Percentiles rank a stretch among this genome's conserved stretches.
Evolutionary conservation across 169 alveolate species (phyloP).

Genomic region (Plasmodium inui): DNA sequence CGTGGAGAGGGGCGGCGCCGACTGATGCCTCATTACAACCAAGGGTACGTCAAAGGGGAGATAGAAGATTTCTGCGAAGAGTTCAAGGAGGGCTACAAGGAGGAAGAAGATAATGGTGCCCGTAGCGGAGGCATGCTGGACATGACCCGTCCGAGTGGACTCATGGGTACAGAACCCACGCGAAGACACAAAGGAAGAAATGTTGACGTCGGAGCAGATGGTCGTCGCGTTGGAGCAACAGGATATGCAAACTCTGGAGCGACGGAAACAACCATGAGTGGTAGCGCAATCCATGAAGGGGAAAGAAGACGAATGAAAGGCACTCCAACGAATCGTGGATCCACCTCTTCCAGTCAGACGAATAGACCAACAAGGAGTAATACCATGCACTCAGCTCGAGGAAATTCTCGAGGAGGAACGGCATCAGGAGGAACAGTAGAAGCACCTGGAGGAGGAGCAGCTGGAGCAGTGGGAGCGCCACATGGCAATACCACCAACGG

Average conservation of each 20-base stretch:
- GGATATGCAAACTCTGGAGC: not conserved
- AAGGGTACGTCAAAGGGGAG: not conserved
- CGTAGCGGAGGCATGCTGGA: not conserved
- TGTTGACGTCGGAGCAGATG: not conserved
- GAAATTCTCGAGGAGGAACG: not conserved
- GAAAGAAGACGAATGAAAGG: not conserved
- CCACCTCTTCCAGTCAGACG: not conserved
- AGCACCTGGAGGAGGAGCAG: not conserved
- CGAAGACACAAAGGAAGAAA: not conserved
- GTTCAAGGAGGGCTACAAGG: not conserved
- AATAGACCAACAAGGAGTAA: not conserved
- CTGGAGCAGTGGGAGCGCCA: no score
- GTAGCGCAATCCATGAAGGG: not conserved
- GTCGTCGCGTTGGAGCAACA: not conserved
- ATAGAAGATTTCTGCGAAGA: not conserved
- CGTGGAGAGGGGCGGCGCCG: not conserved
- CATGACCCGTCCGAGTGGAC: not conserved
- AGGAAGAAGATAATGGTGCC: not conserved
- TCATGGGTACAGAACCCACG: not conserved
- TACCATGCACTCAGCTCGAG: not conserved
- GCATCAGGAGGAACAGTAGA: not conserved
- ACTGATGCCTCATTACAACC: not conserved
- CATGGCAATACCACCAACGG: not conserved
- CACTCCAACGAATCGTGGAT: not conserved
- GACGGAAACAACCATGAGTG: not conserved